These are phyloP conservation scores for Brassica hybrid DNA, from an alignment of 441 rosid species.

Conservation along the genomic window DNA sequence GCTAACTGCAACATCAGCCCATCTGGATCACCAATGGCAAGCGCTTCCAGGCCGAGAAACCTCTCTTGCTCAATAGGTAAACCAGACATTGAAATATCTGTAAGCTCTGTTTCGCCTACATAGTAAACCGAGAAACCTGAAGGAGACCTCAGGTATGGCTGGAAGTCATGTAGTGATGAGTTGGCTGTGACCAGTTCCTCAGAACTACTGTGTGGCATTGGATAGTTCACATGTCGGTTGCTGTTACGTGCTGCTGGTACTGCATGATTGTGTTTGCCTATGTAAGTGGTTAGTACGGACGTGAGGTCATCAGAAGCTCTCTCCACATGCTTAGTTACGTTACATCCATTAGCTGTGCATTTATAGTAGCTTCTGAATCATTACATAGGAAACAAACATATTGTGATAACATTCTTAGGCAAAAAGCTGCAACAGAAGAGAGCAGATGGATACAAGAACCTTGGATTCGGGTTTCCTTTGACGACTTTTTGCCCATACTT, in stretches of 20 bases:
- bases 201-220: slow-evolving; percentile 14
- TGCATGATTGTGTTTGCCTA: slow-evolving; percentile 89
- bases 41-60: slow-evolving; percentile 27
- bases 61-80: slow-evolving; percentile 18
- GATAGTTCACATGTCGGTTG: slow-evolving; percentile 26
- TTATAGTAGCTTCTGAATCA: slow-evolving; percentile 92
- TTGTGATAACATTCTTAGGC: background rate
- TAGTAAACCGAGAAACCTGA: background rate
- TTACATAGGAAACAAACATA: background rate
- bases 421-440: background rate
- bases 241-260: slow-evolving; percentile 88
- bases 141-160: slow-evolving; percentile 18
- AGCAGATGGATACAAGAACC: background rate
- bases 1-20: slow-evolving; percentile 6
- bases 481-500: background rate
- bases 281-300: no score
- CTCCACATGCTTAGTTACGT: background rate
- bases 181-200: slow-evolving; percentile 29
- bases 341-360: slow-evolving; percentile 87
- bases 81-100: slow-evolving; percentile 56
- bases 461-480: background rate
- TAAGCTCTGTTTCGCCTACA: slow-evolving; percentile 35
- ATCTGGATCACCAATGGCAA: slow-evolving; percentile 24
- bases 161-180: slow-evolving; percentile 28
- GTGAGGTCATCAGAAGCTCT: background rate